Base-by-base conservation (phyloP, 2,329 filamentous ascomycete species). In the Teratosphaeria viscida region DNA sequence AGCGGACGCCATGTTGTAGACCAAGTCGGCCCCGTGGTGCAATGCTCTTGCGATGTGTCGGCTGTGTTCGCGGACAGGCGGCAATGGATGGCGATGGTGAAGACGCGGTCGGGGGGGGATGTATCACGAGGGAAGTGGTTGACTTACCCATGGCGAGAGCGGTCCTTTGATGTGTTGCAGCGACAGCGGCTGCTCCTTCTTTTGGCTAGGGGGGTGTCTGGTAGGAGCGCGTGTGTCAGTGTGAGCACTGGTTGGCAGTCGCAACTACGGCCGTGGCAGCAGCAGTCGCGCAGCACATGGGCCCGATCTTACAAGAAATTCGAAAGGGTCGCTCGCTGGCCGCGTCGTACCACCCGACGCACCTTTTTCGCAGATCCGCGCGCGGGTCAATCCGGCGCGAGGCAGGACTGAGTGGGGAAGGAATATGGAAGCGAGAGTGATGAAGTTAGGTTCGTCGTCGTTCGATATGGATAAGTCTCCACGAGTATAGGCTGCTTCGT, bases 121-220 rank as follows among this genome's bases (percentile, higher is more conserved):
- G 63, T 58, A 61, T 58, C 58, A 63, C 56, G 64, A 57, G 39
- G 37, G 52, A 37, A 32, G 49, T 23, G 65, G 62, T 59, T 58
- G 62, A 63, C 69, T 71, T 71, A 71, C 69, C 68, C 69, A 71
- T 71, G 64, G 67, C 62, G 67, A 68, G 67, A 63, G 66, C 62
- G 62, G 62, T 65, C 62, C 61, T 59, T 56, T 59, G 59, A 62
- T 64, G 62, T 63, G 64, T 63, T 54, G 61, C 63, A 37, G 57
- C 43, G 47, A 54, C 64, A 64, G 61, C 65, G 64, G 63, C 61
- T 59, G 64, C 64, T 59, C 63, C 65, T 70, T 65, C 67, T 67
- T 47, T 54, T 53, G n/a, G n/a, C 32, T 57, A 12, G 14, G n/a
- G 16, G 27, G 16, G 27, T 49, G 49, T 61, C 64, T 68, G 59